Evolutionary conservation across 1,139 yeast genomes (phyloP), one percentile per base, ranked within the genome.

Genomic region (Pichiaceae sp.): DNA sequence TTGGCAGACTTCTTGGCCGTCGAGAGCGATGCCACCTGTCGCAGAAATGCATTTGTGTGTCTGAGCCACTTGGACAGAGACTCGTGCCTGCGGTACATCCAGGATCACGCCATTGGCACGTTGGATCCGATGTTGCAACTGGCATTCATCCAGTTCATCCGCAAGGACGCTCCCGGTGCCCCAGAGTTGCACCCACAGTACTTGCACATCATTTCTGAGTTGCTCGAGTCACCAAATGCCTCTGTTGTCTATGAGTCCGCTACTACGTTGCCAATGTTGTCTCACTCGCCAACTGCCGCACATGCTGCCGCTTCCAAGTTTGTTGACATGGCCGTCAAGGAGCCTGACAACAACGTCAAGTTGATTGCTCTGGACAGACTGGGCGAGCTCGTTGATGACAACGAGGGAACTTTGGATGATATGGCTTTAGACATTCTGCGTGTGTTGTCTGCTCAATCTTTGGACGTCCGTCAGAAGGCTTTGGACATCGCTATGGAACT

Each of bases 201-300:
- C 57, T 66, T 87, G 38, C 75, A 76, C 47, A 68, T 89, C 46
- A 68, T 91, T 34, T 66, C 78, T 24, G 93, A 83, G 43, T 65
- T 91, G 45, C 67, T 91, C 43, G 89, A 83, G 44, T 63, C 80
- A 3, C 64, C 78, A 2, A 74, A 81, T 26, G 78, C 81, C 56
- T 80, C 89, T 31, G 96, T 91, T 35, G 75, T 79, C 37, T 89
- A 85, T 56, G 98, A 91, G 62, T 95, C 96, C 25, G 94, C 97
- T 20, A 75, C 80, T 39, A 80, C 96, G 4, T 70, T 93, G 50
- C 77, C 94, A 21, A 70, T 73, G 15, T 70, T 93, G 48, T 76
- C 95, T 16, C 61, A 73, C 36, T 77, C 78, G 44, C 79, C 91
- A 25, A 66, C 74, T 31, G 77, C 83, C 12, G 71, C 89, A 40